Percentiles rank a stretch among this genome's conserved stretches.
These are phyloP conservation scores for Kazachstania sp. DNA, from an alignment of 1,139 yeast genomes.

Conservation along the genomic window DNA sequence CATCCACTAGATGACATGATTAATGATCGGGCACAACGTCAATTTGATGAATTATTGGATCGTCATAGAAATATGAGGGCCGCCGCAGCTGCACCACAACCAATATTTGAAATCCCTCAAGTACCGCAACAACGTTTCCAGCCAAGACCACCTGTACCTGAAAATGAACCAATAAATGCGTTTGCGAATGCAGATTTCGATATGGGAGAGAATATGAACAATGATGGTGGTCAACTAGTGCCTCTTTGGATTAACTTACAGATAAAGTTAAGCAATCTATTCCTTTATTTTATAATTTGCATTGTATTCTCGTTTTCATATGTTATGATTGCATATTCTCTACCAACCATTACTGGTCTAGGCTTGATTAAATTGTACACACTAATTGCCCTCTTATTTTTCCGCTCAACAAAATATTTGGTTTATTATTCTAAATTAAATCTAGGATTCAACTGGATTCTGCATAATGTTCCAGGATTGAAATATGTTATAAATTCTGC, in stretches of 20 bases:
- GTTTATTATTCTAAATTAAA: slow-evolving; percentile 7
- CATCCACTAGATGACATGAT: slow-evolving; percentile 4
- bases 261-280: slow-evolving; percentile 17
- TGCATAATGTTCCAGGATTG: slow-evolving; percentile 8
- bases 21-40: slow-evolving; percentile 16
- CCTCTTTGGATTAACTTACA: slow-evolving; percentile 23
- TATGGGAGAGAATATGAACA: slow-evolving; percentile 2
- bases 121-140: background rate
- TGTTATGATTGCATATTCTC: slow-evolving; percentile 41
- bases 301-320: slow-evolving; percentile 39
- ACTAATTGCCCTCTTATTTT: background rate
- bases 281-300: slow-evolving; percentile 30
- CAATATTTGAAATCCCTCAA: background rate
- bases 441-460: slow-evolving; percentile 2
- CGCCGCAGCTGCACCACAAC: background rate
- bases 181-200: background rate
- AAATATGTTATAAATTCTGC: background rate
- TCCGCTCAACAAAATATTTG: slow-evolving; percentile 3
- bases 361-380: slow-evolving; percentile 16
- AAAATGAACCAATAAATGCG: background rate
- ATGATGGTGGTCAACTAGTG: slow-evolving; percentile 10
- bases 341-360: slow-evolving; percentile 48
- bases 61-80: slow-evolving; percentile 9
- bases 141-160: background rate
- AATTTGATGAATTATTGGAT: slow-evolving; percentile 17